Base-by-base conservation (phyloP, 192 early-diverging fungal species). In the Chytriomyces hyalinus region DNA sequence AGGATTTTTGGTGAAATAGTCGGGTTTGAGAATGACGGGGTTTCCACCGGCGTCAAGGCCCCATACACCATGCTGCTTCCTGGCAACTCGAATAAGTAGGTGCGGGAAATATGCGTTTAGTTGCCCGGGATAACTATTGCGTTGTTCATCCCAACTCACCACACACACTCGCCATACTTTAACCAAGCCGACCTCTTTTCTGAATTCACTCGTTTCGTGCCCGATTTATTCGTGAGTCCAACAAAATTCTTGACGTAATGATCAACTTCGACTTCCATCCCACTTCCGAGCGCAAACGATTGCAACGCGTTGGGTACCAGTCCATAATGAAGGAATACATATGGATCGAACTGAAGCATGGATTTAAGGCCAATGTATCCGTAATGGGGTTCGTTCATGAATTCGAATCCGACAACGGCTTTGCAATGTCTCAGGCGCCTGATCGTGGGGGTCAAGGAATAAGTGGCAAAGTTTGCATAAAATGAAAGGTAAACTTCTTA, bases 171-270 rank as follows among this genome's bases (percentile, higher is more conserved):
- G 6, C 80, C 70, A 4, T 87, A 89, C 1, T 87, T 80, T 2
- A 90, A 61, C 92, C 92, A 94, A 0, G 88, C 92, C 13, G 87
- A 89, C 0, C 80, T 76, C 48, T 83, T 81, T 26, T 85, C 84
- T 4, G 61, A 53, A 70, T 95, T 95, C 69, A 94, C 61, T 15
- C 88, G 26, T 5, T 87, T 76, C 6, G 73, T 87, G 11, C 82
- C 83, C 24, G 84, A 80, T 70, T 87, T 88, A 15, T 85, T 81
- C 4, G 92, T 92, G 0, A 92, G 93, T 70, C 87, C 88, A 47
- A 92, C 92, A 92, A 92, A 95, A 28, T 88, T 91, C 51, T 91
- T 92, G 43, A 91, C 86, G 85, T 88, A 95, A 22, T 90, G 82
- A 53, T 92, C 94, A 11, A 94, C 88, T 11, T 92, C 90, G 49